Evolutionary conservation across 2,329 filamentous ascomycete genomes (phyloP).

Genomic region (Microcyclosporella mali): DNA sequence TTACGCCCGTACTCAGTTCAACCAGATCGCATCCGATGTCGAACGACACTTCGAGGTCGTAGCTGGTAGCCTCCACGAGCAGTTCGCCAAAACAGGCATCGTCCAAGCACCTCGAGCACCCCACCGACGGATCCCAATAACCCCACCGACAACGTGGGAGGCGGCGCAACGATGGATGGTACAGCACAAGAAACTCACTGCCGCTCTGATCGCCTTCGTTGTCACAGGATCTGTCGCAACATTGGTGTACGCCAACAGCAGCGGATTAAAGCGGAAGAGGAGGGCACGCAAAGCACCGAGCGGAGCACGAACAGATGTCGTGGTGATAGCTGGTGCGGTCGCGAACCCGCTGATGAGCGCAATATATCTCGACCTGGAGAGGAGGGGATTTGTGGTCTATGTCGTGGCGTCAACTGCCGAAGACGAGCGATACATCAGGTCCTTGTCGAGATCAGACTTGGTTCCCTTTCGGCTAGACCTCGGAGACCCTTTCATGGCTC

Average conservation of each 20-base stretch:
- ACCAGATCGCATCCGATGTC: constrained; percentile 68
- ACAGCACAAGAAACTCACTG: constrained; percentile 66
- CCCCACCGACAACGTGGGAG: constrained; percentile 45
- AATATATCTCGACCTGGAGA: constrained; percentile 77
- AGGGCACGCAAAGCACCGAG: constrained; percentile 73
- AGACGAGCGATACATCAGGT: constrained; percentile 73
- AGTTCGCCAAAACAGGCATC: constrained; percentile 63
- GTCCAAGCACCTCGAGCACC: constrained; percentile 39
- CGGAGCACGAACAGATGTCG: constrained; percentile 80
- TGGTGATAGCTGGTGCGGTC: constrained; percentile 82
- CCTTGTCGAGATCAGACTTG: constrained; percentile 73
- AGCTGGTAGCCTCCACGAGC: constrained; percentile 65
- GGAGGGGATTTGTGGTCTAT: constrained; percentile 88
- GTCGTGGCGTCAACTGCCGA: constrained; percentile 79
- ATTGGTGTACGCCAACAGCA: constrained; percentile 54
- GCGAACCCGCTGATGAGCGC: constrained; percentile 77
- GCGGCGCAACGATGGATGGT: constrained; percentile 64
- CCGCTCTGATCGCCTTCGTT: constrained; percentile 63
- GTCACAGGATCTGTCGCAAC: constrained; percentile 50
- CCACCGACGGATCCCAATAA: constrained; percentile 35
- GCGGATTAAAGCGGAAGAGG: constrained; percentile 55
- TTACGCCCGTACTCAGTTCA: constrained; percentile 30
- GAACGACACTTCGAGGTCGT: constrained; percentile 75
- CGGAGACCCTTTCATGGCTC: constrained; percentile 64
- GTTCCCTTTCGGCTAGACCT: constrained; percentile 76